Percentiles rank a stretch among this genome's conserved stretches.
Evolutionary conservation across 2,329 filamentous ascomycete genomes (phyloP).

Genomic region (Colletotrichum eleusines): DNA sequence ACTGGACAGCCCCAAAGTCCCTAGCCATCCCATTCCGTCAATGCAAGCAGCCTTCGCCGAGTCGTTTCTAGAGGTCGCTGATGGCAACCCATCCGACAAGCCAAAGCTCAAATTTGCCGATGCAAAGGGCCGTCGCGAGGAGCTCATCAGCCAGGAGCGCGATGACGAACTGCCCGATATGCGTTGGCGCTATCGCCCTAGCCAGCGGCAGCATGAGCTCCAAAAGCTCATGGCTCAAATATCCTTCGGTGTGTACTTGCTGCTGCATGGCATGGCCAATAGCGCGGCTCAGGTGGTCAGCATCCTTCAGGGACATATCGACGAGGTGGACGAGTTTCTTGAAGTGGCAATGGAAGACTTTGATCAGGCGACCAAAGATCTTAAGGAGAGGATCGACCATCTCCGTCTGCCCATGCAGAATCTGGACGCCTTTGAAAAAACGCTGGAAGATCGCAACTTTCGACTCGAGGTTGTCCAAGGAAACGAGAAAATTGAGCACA

Average conservation of each 20-base stretch:
- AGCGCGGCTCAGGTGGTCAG: conserved; percentile 88
- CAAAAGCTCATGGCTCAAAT: conserved; percentile 94
- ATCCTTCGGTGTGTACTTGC: conserved; percentile 89
- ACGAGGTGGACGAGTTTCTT: conserved; percentile 92
- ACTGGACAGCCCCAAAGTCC: conserved; percentile 46
- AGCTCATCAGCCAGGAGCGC: conserved; percentile 75
- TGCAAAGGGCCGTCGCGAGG: conserved; percentile 72
- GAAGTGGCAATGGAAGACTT: conserved; percentile 90
- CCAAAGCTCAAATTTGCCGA: conserved; percentile 66
- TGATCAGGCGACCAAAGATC: conserved; percentile 80
- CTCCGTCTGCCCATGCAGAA: conserved; percentile 88
- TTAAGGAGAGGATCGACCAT: conserved; percentile 82
- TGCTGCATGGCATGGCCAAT: conserved; percentile 88
- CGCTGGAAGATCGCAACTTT: conserved; percentile 88
- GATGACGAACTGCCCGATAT: conserved; percentile 79
- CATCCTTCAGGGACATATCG: conserved; percentile 91
- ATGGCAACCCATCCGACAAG: conserved; percentile 59
- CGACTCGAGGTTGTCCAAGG: conserved; percentile 85
- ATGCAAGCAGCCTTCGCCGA: conserved; percentile 89
- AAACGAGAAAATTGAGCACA: conserved; percentile 92
- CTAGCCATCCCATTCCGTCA: conserved; percentile 75
- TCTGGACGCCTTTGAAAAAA: conserved; percentile 83
- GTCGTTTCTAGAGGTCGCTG: conserved; percentile 79
- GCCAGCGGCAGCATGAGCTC: conserved; percentile 86
- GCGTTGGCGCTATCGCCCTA: conserved; percentile 80